Evolutionary conservation across 441 rosid genomes (phyloP), one percentile per base, ranked within the genome.

Genomic region (Dalechampia spathulata): DNA sequence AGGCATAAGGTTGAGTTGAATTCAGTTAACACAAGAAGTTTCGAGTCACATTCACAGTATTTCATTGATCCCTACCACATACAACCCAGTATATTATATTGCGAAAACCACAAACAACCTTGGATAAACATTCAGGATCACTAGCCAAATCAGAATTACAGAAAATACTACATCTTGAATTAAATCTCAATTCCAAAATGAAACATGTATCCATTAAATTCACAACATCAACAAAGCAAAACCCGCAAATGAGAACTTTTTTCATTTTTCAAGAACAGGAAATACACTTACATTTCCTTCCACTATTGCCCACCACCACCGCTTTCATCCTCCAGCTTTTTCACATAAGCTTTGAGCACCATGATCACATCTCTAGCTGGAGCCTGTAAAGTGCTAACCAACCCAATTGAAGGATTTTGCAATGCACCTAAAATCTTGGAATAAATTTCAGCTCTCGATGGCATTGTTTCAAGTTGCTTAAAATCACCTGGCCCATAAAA

Each of bases 301-400:
- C 42, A 66, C 61, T 76, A 79, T 58, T 80, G 79, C 37, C 65
- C 76, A 39, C 71, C 70, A 46, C 78, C 76, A 43, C 71, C 70
- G 42, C 78, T 73, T 66, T 87, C 87, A 38, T 85, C 95, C 73
- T 90, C 97, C 74, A 90, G 64, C 66, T 87, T 91, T 81, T 85
- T 78, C 63, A 85, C 82, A 75, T 80, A 85, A 28, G 98, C 98
- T 71, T 75, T 83, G 57, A 91, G 74, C 77, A 82, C 78, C 95
- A 87, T 76, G 7, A 91, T 71, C 15, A 91, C 75, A 51, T 91
- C 98, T 47, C 85, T 74, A 0, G 95, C 93, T 0, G 98, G 96
- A 20, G 90, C 96, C 83, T 87, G 95, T 14, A 90, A 72, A 14
- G 98, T 91, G 27, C 81, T 53, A 30, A 91, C 89, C 43, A 91